Conservation (phyloP, 495 filamentous ascomycete genomes). For the Aspergillus carlsbadensis region DNA sequence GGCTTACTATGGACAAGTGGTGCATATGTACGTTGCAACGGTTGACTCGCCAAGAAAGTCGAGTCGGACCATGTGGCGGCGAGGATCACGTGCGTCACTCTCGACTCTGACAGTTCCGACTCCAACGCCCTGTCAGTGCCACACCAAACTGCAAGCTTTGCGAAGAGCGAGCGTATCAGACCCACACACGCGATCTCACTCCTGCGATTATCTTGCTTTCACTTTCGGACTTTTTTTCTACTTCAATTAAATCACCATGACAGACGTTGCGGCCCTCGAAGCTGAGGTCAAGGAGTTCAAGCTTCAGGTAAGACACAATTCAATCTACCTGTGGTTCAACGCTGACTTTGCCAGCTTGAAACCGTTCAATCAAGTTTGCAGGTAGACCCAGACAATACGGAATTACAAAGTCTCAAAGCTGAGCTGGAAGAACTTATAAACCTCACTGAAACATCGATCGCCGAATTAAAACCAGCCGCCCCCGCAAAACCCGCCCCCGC, state of each 20-base stretch:
- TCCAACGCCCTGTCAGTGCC: no score
- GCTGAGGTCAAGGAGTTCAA: conserved; percentile 80
- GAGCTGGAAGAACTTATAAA: conserved; percentile 84
- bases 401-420: conserved; percentile 72
- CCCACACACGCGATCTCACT: conserved; percentile 4
- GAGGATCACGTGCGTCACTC: no score
- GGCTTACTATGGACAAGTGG: no score
- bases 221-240: neutral
- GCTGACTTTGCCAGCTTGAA: conserved; percentile 62
- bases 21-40: no score
- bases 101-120: no score
- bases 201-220: neutral
- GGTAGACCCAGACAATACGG: conserved; percentile 79
- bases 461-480: conserved; percentile 62
- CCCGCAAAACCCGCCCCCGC: conserved; percentile 42
- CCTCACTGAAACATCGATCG: conserved; percentile 74
- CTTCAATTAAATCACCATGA: conserved; percentile 40
- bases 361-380: conserved; percentile 71
- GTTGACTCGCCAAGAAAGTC: no score
- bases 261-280: conserved; percentile 64
- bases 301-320: conserved; percentile 60
- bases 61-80: no score
- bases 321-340: neutral
- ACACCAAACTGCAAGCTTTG: no score
- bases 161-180: neutral